Conservation (phyloP, 192 early-diverging fungal genomes). For the Podila horticola region DNA sequence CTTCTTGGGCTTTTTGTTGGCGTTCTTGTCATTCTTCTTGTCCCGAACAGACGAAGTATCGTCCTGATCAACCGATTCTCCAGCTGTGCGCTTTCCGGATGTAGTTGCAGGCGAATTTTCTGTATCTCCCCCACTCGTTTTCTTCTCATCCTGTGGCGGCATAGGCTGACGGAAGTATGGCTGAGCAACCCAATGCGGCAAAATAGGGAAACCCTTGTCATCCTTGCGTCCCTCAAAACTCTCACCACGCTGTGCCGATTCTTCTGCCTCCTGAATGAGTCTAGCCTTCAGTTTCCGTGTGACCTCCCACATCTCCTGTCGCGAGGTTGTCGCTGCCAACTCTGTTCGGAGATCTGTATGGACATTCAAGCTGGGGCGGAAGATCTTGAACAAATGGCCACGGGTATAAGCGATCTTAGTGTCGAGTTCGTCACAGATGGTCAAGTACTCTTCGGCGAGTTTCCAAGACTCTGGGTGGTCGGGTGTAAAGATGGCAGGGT, state of each 20-base stretch:
- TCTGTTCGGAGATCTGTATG: conserved; percentile 84
- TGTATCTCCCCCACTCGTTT: background rate
- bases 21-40: background rate
- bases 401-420: conserved; percentile 79
- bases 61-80: conserved; percentile 23
- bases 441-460: conserved; percentile 89
- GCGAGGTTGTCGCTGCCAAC: conserved; percentile 66
- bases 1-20: conserved; percentile 22
- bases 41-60: background rate
- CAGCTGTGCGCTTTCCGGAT: conserved; percentile 29
- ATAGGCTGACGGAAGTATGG: conserved; percentile 69
- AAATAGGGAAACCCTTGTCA: conserved; percentile 62
- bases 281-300: conserved; percentile 66
- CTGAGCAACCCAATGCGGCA: conserved; percentile 77
- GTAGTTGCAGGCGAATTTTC: background rate
- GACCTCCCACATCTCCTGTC: conserved; percentile 70
- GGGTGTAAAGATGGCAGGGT: conserved; percentile 86
- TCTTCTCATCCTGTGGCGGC: conserved; percentile 35
- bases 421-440: conserved; percentile 76
- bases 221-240: conserved; percentile 42
- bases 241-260: conserved; percentile 12
- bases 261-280: conserved; percentile 50
- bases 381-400: conserved; percentile 95
- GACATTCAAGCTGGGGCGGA: conserved; percentile 75
- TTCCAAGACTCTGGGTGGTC: conserved; percentile 75